Base-by-base conservation (phyloP, 805 yeast species). In the Ogataea ramenticola region DNA sequence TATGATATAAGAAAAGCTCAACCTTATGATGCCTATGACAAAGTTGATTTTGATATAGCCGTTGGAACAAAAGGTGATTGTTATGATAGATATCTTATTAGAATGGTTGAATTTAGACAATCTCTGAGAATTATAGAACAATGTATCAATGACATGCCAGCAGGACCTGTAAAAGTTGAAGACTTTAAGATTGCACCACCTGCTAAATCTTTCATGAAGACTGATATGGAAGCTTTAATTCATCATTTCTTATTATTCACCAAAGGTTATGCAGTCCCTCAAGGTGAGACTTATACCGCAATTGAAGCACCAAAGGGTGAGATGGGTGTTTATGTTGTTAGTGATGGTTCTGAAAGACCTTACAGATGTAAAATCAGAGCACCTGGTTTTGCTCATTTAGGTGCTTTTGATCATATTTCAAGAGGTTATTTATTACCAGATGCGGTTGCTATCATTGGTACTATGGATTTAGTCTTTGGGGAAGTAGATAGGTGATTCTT, bases 281-380 rank as follows among this genome's bases (percentile, higher is more conserved):
- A 80, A 43, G 96, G 96, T 59, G 96, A 87, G 69, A 83, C 96
- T 11, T 87, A 87, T 64, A 85, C 93, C 41, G 91, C 86, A 45
- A 86, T 87, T 53, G 96, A 87, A 70, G 95, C 96, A 21, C 96
- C 96, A 63, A 87, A 87, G 77, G 96, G 96, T 62, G 96, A 87
- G 68, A 85, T 87, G 93, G 96, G 86, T 48, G 95, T 86, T 44
- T 87, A 82, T 60, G 81, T 87, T 42, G 95, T 87, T 45, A 79
- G 89, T 53, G 96, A 87, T 68, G 96, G 96, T 44, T 67, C 84
- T 46, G 96, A 87, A 70, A 78, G 93, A 66, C 96, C 96, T 31
- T 87, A 87, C 71, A 80, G 89, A 69, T 86, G 95, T 72, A 86
- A 86, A 72, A 86, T 87, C 58, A 82, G 96, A 69, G 89, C 95